A percentile compares a stretch with the other conserved stretches of the same genome.
Conservation (phyloP, 2,329 filamentous ascomycete species). For the Lachnellula arida region DNA sequence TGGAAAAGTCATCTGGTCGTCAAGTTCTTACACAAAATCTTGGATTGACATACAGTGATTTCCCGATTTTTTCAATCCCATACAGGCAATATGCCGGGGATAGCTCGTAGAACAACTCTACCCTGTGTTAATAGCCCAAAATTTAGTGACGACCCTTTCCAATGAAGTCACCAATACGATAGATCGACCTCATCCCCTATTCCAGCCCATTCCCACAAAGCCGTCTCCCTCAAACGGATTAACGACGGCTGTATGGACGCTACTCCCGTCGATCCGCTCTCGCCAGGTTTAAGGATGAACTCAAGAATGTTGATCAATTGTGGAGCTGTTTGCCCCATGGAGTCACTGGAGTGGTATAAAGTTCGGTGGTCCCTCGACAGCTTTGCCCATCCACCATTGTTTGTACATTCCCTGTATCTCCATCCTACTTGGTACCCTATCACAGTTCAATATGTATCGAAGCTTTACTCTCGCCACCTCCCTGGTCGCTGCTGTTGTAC, state of each 20-base stretch:
- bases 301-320: not conserved
- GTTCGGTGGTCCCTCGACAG: not conserved
- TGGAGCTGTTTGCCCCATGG: not conserved
- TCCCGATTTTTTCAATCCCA: not conserved
- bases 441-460: slow-evolving; percentile 19
- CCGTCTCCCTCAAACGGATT: not conserved
- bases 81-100: slow-evolving; percentile 12
- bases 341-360: not conserved
- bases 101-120: not conserved
- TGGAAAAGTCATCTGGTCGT: slow-evolving; percentile 7
- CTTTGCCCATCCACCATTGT: not conserved
- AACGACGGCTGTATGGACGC: slow-evolving; percentile 11
- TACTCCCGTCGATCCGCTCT: slow-evolving; percentile 9
- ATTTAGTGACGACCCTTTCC: not conserved
- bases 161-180: not conserved
- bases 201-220: not conserved
- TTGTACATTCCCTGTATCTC: not conserved
- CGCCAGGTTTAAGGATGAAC: not conserved
- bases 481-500: slow-evolving; percentile 36
- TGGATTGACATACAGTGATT: not conserved
- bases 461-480: slow-evolving; percentile 37
- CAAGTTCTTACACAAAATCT: not conserved
- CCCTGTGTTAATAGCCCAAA: slow-evolving; percentile 2
- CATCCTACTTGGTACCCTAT: not conserved
- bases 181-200: not conserved